phyloP scores from a whole-genome alignment of 1,139 yeast species.

The Yamadazyma friedrichii region DNA sequence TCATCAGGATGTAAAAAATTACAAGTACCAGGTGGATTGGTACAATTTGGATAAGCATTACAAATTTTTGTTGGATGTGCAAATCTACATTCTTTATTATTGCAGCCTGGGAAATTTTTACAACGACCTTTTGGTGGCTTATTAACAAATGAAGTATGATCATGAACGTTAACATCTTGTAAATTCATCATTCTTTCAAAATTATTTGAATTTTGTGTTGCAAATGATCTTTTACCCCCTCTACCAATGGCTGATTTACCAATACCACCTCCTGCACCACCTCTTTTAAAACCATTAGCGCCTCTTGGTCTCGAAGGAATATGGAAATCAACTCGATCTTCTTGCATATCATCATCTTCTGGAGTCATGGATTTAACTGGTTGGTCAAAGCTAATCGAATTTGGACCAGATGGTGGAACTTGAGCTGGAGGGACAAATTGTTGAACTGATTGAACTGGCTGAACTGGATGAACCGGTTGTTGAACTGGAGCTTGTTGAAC shows the following conservation, averaged over 20 bases:
- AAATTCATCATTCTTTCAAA: constrained; percentile 42
- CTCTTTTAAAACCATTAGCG: constrained; percentile 1
- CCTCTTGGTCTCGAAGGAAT: constrained; percentile 14
- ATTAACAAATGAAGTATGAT: constrained; percentile 25
- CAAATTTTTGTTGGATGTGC: constrained; percentile 82
- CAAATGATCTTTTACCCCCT: constrained; percentile 25
- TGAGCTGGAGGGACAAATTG: not conserved
- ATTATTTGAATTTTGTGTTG: constrained; percentile 36
- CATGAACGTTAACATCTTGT: constrained; percentile 19
- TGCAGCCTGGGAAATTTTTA: constrained; percentile 75
- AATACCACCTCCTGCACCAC: constrained; percentile 14
- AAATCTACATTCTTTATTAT: constrained; percentile 62
- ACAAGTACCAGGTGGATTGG: constrained; percentile 80
- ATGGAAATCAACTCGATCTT: constrained; percentile 15
- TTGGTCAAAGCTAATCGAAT: not conserved
- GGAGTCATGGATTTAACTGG: not conserved
- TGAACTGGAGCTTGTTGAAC: not conserved
- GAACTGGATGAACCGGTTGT: not conserved
- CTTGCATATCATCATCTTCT: constrained; percentile 13
- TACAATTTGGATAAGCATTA: constrained; percentile 75
- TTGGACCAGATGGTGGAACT: not conserved
- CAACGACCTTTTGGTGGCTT: constrained; percentile 67
- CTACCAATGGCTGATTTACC: constrained; percentile 10
- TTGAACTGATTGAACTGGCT: not conserved
- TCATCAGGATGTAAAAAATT: constrained; percentile 80